Base-by-base conservation (phyloP, 1,284 basidiomycete species). In the Boletus hoseneyae region DNA sequence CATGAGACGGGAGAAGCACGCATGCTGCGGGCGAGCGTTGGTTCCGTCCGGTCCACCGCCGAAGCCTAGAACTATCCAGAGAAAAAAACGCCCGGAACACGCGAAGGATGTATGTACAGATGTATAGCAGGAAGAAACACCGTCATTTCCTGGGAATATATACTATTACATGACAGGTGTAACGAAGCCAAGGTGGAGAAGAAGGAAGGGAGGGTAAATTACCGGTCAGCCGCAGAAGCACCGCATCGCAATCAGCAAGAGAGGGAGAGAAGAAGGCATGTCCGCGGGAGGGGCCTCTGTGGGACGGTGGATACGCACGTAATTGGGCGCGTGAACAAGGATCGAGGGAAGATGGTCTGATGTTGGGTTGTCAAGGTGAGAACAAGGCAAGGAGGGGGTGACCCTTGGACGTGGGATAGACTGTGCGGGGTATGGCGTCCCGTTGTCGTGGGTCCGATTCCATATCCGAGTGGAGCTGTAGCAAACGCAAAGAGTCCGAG, bases 81-180 rank as follows among this genome's bases (percentile, higher is more conserved):
- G 6, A 6, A 5, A 7, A 33, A 15, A 33, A 15, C 15, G 32
- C 8, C 15, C 1, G n/a, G 32, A 33, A 33, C 15, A 8, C 6
- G 6, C 32, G 8, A 16, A 34, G 30, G 10, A 37, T 2, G 23
- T 29, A 40, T 21, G 25, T 32, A 13, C 16, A 15, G 23, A 7
- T 5, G 33, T 34, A 35, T 23, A 39, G n/a, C 12, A 16, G 35
- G 18, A 6, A 23, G 30, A 38, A 56, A 38, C 27, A 21, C 21
- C 6, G 18, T 27, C n/a, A 30, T 33, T 36, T 39, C 23, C 29
- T 16, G 18, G 42, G 36, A 56, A 56, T 42, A 39, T 43, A 52
- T 52, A 46, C 15, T 23, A 36, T 46, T 56, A 55, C 54, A 55
- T 7, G 45, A 48, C 37, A 25, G 6, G 34, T 13, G 29, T 30